phyloP scores from a whole-genome alignment of 2,329 filamentous ascomycete genomes.

The Microdochium trichocladiopsis region DNA sequence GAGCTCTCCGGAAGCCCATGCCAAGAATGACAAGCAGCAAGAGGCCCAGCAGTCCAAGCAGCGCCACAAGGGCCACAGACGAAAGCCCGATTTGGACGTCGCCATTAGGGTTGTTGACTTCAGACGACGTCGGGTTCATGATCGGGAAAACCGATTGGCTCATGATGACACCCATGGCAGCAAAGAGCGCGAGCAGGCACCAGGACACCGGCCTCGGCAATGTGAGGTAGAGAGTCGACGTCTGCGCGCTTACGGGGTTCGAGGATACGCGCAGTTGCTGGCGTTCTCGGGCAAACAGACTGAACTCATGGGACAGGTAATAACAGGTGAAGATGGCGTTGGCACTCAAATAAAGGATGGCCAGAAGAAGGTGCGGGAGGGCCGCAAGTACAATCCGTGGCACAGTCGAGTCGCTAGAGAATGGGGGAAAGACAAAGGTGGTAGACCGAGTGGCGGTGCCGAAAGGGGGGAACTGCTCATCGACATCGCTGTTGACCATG shows the following conservation, averaged over 20 bases:
- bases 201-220: constrained; percentile 38
- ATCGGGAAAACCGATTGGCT: constrained; percentile 34
- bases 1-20: constrained; percentile 32
- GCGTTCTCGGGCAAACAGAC: constrained; percentile 30
- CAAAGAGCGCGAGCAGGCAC: constrained; percentile 34
- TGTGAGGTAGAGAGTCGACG: constrained; percentile 40
- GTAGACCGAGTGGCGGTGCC: constrained; percentile 26
- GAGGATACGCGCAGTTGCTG: constrained; percentile 36
- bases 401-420: constrained; percentile 11
- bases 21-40: constrained; percentile 25
- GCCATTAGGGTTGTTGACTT: background rate
- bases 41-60: constrained; percentile 30
- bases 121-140: constrained; percentile 6
- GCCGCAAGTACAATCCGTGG: constrained; percentile 28
- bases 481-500: background rate
- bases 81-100: background rate
- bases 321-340: constrained; percentile 40
- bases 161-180: constrained; percentile 36
- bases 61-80: constrained; percentile 14
- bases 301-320: constrained; percentile 42
- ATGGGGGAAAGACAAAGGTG: constrained; percentile 18
- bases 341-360: constrained; percentile 36
- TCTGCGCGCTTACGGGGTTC: constrained; percentile 34
- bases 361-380: constrained; percentile 41
- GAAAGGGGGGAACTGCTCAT: constrained; percentile 18